Evolutionary conservation across 305 asterid species (phyloP), one percentile per base, ranked within the genome.

Genomic region (Fraxinus floribunda): DNA sequence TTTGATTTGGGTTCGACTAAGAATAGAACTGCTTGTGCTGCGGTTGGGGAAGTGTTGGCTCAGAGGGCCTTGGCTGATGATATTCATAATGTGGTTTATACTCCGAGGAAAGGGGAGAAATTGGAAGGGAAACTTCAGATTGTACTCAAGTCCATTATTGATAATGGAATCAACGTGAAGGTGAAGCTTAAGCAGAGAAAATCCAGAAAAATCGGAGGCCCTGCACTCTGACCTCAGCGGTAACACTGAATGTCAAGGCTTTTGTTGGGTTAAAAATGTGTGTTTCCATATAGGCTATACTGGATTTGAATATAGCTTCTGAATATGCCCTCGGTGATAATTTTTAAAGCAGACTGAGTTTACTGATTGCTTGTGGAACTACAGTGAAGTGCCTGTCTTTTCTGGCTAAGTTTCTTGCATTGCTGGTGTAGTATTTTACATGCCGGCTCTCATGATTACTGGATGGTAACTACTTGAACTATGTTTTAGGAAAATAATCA

Each of bases 31-130:
- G 90, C 98, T 66, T 95, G 97, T 86, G 91, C 89, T 78, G 90
- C 89, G 8, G 91, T 92, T 18, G 97, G 97, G 75, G 85, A 84
- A 87, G 90, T 89, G 66, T 84, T 95, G 93, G 95, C 98, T 10
- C 95, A 85, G 83, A 92, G 94, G 78, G 94, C 97, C 13, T 84
- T 95, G 92, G 98, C 85, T 13, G 98, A 95, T 81, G 98, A 92
- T 85, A 95, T 92, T 35, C 93, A 93, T 82, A 95, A 94, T 38
- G 88, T 86, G 55, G 90, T 92, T 22, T 95, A 91, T 79, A 95
- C 95, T 0, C 98, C 98, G 4, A 87, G 98, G 79, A 91, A 84
- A 39, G 94, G 92, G 79, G 98, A 93, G 7, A 89, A 85, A 86
- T 70, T 94, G 88, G 95, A 90, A 81, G 95, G 95, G 34, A 94